Evolutionary conservation across 2,329 filamentous ascomycete species (phyloP).

Genomic region (Raffaelea albimanens): DNA sequence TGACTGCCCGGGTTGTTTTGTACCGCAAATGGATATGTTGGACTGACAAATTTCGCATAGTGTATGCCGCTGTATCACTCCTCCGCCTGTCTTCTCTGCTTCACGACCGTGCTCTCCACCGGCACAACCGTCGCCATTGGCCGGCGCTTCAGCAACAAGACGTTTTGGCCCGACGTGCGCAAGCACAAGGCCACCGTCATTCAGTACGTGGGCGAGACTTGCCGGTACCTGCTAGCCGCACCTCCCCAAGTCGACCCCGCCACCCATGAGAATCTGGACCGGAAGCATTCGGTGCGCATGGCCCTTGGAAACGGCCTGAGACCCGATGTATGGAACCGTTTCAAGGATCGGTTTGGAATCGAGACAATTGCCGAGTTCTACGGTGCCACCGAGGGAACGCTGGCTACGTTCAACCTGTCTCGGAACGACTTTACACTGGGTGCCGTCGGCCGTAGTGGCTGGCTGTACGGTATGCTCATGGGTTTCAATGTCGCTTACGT

Average conservation of each 20-base stretch:
- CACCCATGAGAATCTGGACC: constrained; percentile 62
- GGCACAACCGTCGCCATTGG: constrained; percentile 63
- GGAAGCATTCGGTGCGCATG: constrained; percentile 59
- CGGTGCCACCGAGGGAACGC: constrained; percentile 63
- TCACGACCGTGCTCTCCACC: constrained; percentile 47
- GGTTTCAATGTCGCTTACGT: constrained; percentile 47
- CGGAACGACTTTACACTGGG: constrained; percentile 66
- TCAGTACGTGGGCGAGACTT: constrained; percentile 83
- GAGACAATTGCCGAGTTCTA: constrained; percentile 72
- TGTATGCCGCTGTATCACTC: constrained; percentile 88
- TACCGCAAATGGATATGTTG: too few relatives aligned
- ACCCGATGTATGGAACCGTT: constrained; percentile 75
- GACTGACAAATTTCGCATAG: constrained; percentile 25
- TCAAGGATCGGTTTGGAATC: constrained; percentile 73
- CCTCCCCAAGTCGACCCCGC: constrained; percentile 50
- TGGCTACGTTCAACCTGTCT: constrained; percentile 63
- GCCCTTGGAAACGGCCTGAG: constrained; percentile 81
- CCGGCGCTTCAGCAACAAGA: constrained; percentile 66
- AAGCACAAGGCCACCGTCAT: constrained; percentile 62
- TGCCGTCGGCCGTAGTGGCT: constrained; percentile 66
- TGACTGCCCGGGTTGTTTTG: background rate
- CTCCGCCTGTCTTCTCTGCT: constrained; percentile 63
- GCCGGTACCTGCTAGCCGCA: constrained; percentile 68
- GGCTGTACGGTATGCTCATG: constrained; percentile 46
- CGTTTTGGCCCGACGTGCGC: constrained; percentile 71